A percentile compares a stretch with the other conserved stretches of the same genome.
These are phyloP conservation scores for Verticillium nonalfalfae DNA, from an alignment of 2,329 filamentous ascomycete species.

Conservation along the genomic window DNA sequence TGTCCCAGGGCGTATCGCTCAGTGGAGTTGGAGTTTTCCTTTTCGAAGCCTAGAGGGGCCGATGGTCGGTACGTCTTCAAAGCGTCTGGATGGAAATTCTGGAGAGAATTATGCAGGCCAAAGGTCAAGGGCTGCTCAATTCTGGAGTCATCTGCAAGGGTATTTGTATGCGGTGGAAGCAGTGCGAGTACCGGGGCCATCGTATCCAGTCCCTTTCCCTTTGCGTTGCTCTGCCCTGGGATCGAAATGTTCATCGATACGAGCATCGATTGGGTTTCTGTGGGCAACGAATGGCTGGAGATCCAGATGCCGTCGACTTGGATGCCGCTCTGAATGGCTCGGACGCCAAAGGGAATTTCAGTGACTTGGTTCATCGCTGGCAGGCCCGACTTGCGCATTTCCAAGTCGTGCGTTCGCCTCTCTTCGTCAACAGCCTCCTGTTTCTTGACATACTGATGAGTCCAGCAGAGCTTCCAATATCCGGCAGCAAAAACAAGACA, in stretches of 20 bases:
- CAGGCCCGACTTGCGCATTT: constrained; percentile 51
- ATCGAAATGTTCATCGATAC: constrained; percentile 13
- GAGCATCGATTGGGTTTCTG: constrained; percentile 21
- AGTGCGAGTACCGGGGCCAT: not conserved
- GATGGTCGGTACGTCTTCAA: not conserved
- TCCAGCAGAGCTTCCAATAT: constrained; percentile 60
- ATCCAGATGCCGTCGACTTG: constrained; percentile 84
- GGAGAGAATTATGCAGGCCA: not conserved
- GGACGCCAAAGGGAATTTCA: constrained; percentile 73
- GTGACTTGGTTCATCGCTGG: constrained; percentile 24
- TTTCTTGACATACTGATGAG: constrained; percentile 46
- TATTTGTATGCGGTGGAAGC: not conserved
- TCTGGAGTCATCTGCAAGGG: not conserved
- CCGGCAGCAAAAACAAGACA: constrained; percentile 63
- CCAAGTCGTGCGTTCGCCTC: constrained; percentile 45
- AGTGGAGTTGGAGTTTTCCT: not conserved
- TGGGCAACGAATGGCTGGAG: constrained; percentile 33
- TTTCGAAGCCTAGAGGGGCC: not conserved
- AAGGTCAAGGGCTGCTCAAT: not conserved
- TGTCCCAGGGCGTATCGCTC: not conserved
- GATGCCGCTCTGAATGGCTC: constrained; percentile 76
- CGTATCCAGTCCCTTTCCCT: constrained; percentile 8
- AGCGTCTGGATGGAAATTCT: not conserved
- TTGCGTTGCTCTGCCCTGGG: constrained; percentile 6
- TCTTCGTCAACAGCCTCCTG: constrained; percentile 62